These are phyloP conservation scores for Barnettozyma hawaiiensis DNA, from an alignment of 1,139 yeast species.

Conservation along the genomic window DNA sequence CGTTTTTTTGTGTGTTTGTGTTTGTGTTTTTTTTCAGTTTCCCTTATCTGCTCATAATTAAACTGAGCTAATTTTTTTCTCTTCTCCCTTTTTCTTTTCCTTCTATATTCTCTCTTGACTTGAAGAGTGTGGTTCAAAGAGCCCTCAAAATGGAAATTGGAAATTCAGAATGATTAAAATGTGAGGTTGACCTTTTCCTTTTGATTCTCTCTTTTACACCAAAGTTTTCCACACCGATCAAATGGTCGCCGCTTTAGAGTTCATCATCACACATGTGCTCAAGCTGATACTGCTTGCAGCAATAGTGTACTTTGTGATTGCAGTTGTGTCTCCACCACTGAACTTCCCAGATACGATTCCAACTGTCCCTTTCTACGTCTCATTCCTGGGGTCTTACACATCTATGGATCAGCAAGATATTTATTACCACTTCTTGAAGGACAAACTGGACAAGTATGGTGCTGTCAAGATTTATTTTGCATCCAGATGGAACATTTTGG, in stretches of 20 bases:
- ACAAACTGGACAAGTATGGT: constrained; percentile 43
- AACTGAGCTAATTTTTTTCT: too few relatives aligned
- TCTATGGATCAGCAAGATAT: constrained; percentile 46
- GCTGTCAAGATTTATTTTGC: constrained; percentile 60
- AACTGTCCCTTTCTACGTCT: constrained; percentile 56
- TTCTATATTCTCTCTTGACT: too few relatives aligned
- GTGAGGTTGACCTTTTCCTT: too few relatives aligned
- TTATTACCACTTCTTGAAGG: constrained; percentile 37
- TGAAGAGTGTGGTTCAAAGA: too few relatives aligned
- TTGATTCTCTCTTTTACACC: too few relatives aligned
- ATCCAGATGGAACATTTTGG: constrained; percentile 56
- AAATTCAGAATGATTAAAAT: too few relatives aligned
- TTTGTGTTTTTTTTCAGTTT: neutral
- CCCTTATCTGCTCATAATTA: too few relatives aligned
- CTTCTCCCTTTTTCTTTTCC: too few relatives aligned
- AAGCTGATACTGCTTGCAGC: neutral
- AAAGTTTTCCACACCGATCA: neutral
- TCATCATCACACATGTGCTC: constrained; percentile 3
- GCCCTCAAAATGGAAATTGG: too few relatives aligned
- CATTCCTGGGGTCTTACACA: constrained; percentile 43
- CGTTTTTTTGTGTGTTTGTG: too few relatives aligned
- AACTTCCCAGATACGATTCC: constrained; percentile 43
- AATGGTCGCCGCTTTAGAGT: neutral
- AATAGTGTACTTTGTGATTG: constrained; percentile 5
- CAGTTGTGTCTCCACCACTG: constrained; percentile 31